Conservation (phyloP, 306 rosid genomes). For the Clitoria ternatea region DNA sequence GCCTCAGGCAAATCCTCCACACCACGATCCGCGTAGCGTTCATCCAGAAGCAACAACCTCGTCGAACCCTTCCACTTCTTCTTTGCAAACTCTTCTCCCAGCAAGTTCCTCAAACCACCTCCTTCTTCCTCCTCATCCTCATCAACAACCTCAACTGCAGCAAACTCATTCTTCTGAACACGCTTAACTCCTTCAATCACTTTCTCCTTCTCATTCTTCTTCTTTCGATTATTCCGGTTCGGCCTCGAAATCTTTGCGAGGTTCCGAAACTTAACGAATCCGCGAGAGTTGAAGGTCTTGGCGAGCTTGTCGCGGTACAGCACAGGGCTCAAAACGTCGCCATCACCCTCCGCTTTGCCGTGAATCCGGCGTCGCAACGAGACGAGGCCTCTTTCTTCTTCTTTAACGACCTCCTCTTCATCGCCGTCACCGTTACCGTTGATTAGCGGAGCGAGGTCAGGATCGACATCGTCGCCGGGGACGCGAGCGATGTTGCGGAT, state of each 20-base stretch:
- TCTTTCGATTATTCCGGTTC: constrained; percentile 43
- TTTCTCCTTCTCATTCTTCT: background rate
- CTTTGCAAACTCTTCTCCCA: constrained; percentile 56
- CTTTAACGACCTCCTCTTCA: background rate
- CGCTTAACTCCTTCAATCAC: constrained; percentile 28
- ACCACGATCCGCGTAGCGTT: constrained; percentile 38
- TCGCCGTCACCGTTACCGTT: background rate
- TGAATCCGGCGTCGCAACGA: constrained; percentile 54
- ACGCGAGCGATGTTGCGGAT: constrained; percentile 82
- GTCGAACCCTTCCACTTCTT: constrained; percentile 82
- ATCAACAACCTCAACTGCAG: constrained; percentile 67
- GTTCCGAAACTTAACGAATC: constrained; percentile 67
- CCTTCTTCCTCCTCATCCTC: constrained; percentile 37
- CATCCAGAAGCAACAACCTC: constrained; percentile 77
- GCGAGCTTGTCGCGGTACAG: constrained; percentile 69
- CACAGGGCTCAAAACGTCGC: constrained; percentile 58
- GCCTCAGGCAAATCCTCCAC: constrained; percentile 73
- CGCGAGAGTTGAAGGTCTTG: constrained; percentile 62
- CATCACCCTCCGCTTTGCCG: constrained; percentile 62
- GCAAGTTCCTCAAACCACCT: constrained; percentile 53
- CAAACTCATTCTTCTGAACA: constrained; percentile 33
- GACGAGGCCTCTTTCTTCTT: constrained; percentile 16
- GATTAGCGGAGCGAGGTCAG: constrained; percentile 26
- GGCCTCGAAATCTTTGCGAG: constrained; percentile 90
- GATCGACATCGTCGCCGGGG: constrained; percentile 75